Conservation (phyloP, 2,329 filamentous ascomycete genomes). For the Dryadomyces quercus-mongolicae region DNA sequence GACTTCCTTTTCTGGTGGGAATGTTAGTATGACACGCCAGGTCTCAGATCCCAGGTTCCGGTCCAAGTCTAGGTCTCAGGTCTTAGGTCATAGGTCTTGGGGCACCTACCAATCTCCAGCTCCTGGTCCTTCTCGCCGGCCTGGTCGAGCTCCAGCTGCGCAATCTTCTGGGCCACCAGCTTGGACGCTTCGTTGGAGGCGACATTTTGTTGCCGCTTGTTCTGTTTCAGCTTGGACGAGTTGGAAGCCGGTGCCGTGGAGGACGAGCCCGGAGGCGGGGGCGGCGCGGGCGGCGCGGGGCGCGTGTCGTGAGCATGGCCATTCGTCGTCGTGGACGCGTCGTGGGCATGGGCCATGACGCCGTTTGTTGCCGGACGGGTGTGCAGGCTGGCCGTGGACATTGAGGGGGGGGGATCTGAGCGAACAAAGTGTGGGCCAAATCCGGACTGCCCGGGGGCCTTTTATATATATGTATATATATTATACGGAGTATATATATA, state of each 20-base stretch:
- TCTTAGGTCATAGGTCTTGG: too few relatives aligned
- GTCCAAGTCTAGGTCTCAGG: too few relatives aligned
- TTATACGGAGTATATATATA: too few relatives aligned
- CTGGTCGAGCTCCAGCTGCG: slow-evolving; percentile 85
- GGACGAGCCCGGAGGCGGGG: slow-evolving; percentile 23
- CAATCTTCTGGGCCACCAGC: slow-evolving; percentile 83
- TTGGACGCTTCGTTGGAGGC: slow-evolving; percentile 87
- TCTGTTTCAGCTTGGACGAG: slow-evolving; percentile 56
- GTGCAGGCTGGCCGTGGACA: slow-evolving; percentile 25
- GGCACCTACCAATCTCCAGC: slow-evolving; percentile 77
- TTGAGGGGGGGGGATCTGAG: slow-evolving; percentile 11
- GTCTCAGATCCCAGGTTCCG: too few relatives aligned
- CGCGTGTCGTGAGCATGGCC: slow-evolving; percentile 25
- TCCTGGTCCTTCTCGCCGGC: slow-evolving; percentile 93
- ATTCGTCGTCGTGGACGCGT: slow-evolving; percentile 21
- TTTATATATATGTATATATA: background rate
- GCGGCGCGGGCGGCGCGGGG: slow-evolving; percentile 27
- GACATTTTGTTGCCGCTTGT: slow-evolving; percentile 70
- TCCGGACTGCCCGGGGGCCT: too few relatives aligned
- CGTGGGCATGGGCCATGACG: slow-evolving; percentile 13
- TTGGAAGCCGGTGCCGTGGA: slow-evolving; percentile 22
- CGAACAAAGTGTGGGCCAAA: background rate
- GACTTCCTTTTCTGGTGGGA: slow-evolving; percentile 75
- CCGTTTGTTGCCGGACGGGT: slow-evolving; percentile 18
- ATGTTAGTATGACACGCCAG: too few relatives aligned